Evolutionary conservation across 2,329 filamentous ascomycete genomes (phyloP).

Genomic region (Camptophora hylomeconis): DNA sequence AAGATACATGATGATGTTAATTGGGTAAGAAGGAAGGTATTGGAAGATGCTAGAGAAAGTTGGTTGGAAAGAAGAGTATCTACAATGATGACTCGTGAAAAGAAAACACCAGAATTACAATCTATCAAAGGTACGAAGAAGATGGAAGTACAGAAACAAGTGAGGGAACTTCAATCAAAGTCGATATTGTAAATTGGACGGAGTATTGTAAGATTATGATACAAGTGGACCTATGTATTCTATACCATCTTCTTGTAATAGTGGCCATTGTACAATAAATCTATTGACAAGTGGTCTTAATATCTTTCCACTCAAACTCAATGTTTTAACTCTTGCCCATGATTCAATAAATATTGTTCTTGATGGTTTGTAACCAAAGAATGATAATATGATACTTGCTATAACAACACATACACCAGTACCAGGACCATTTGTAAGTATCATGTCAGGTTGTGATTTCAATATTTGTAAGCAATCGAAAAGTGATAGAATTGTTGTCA

Average conservation of each 20-base stretch:
- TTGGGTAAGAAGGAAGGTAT: conserved; percentile 15
- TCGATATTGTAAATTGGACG: neutral
- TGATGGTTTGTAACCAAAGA: conserved; percentile 25
- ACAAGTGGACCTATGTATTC: conserved; percentile 15
- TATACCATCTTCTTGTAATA: conserved; percentile 38
- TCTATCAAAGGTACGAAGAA: conserved; percentile 4
- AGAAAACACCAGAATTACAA: conserved; percentile 5
- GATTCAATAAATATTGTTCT: conserved; percentile 80
- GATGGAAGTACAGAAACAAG: conserved; percentile 5
- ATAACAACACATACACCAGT: conserved; percentile 67
- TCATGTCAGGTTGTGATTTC: conserved; percentile 52
- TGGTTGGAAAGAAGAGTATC: conserved; percentile 11
- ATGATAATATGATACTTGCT: conserved; percentile 42
- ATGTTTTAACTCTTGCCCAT: conserved; percentile 69
- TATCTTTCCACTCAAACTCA: conserved; percentile 76
- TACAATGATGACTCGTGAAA: conserved; percentile 8
- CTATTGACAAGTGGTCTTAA: conserved; percentile 60
- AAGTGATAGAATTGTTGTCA: conserved; percentile 51
- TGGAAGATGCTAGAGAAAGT: conserved; percentile 14
- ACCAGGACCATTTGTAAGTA: conserved; percentile 79
- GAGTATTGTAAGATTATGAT: too few relatives aligned
- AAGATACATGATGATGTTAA: conserved; percentile 11
- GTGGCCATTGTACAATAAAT: conserved; percentile 71
- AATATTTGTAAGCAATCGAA: conserved; percentile 48
- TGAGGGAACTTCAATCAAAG: too few relatives aligned